Evolutionary conservation across 805 yeast genomes (phyloP), one percentile per base, ranked within the genome.

Genomic region (Cyberlindnera euphorbiiphila): DNA sequence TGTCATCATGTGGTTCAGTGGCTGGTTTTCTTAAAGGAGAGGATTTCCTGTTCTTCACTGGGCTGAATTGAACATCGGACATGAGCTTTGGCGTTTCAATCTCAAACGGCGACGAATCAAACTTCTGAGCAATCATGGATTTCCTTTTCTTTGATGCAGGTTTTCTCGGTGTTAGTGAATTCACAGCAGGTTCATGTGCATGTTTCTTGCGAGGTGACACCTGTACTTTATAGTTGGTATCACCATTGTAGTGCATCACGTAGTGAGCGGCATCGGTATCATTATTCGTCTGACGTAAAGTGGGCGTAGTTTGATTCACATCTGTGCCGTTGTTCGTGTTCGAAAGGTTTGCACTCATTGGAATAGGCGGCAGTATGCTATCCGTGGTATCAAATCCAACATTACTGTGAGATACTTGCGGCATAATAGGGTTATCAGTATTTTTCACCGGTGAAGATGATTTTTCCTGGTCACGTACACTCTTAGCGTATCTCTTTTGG

Each of bases 31-130:
- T 34, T 32, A 45, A 16, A 6, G 54, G 55, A 3, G 49, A 36
- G 4, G 18, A 16, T 11, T 14, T 16, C 8, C 23, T 34, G 13
- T 31, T 29, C 36, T 38, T 49, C 6, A 37, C 27, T 1, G 60
- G 59, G 22, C 53, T 47, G 26, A 53, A 51, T 15, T 46, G 46
- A 14, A 52, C 47, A 29, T 53, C 58, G 3, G 60, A 55, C 23
- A 37, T 35, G n/a, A 56, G 29, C 29, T 47, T 43, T 12, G 60
- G 60, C 4, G 58, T 43, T 27, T 53, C 55, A 9, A 51, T 38
- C 15, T 54, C 59, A 37, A 51, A 51, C 6, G 60, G 58, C 3
- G 59, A 54, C 2, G 60, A 56, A 21, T 54, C 60, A 34, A 42
- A 56, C 28, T 38, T 39, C 22, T 50, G 46, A 9, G 50, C 54